These are phyloP conservation scores for Phaeolepiota aurea DNA, from an alignment of 768 basidiomycete genomes.

Conservation along the genomic window DNA sequence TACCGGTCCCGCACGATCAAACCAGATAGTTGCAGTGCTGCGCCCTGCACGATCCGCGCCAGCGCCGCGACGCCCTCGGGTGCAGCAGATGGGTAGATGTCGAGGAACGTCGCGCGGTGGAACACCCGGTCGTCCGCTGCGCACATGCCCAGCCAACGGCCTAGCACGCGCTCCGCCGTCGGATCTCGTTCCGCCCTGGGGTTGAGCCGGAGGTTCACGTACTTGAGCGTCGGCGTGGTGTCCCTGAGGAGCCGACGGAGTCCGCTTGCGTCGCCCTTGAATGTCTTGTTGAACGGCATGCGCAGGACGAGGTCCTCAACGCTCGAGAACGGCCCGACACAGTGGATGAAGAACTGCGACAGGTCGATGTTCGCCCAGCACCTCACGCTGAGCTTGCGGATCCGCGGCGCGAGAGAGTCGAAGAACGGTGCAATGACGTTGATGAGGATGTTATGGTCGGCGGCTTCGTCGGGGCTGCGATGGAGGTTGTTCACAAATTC, in stretches of 20 bases:
- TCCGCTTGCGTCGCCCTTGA: constrained; percentile 23
- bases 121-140: constrained; percentile 19
- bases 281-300: constrained; percentile 30
- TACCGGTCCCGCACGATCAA: constrained; percentile 34
- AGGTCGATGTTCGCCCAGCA: constrained; percentile 34
- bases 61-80: constrained; percentile 24
- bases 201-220: constrained; percentile 30
- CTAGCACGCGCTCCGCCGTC: constrained; percentile 20
- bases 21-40: constrained; percentile 20
- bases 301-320: constrained; percentile 25
- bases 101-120: constrained; percentile 20
- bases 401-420: constrained; percentile 22
- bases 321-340: constrained; percentile 21
- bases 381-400: constrained; percentile 26
- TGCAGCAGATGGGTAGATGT: constrained; percentile 32
- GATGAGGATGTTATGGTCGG: constrained; percentile 17
- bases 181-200: constrained; percentile 21
- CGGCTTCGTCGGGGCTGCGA: constrained; percentile 7
- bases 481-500: constrained; percentile 29
- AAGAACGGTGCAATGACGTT: constrained; percentile 31
- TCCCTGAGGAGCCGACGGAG: constrained; percentile 22
- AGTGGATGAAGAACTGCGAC: constrained; percentile 26
- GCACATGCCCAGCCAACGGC: constrained; percentile 23
- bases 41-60: constrained; percentile 19
- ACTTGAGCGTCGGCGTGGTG: constrained; percentile 20